phyloP scores from a whole-genome alignment of 1,284 basidiomycete genomes.

The Laetiporus sulphureus region DNA sequence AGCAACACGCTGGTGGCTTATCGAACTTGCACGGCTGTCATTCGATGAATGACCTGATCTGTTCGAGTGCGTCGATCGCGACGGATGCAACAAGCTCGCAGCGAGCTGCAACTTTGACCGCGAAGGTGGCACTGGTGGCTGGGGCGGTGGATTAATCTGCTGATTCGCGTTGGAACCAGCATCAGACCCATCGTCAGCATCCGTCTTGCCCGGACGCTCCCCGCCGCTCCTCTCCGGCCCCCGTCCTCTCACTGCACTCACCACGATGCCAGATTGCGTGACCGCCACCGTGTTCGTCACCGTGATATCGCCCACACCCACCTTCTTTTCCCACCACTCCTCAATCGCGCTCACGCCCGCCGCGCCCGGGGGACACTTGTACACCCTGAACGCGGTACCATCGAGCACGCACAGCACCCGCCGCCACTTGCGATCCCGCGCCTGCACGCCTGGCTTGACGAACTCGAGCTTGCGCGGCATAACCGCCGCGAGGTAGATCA shows the following conservation, averaged over 20 bases:
- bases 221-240: conserved; percentile 7
- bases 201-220: conserved; percentile 17
- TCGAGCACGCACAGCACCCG: conserved; percentile 87
- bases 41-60: conserved; percentile 3
- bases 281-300: conserved; percentile 16
- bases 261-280: conserved; percentile 15
- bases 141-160: background rate
- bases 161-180: background rate
- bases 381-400: conserved; percentile 85
- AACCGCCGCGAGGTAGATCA: conserved; percentile 77
- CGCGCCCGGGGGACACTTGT: conserved; percentile 53
- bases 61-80: conserved; percentile 12
- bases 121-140: conserved; percentile 9
- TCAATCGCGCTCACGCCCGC: conserved; percentile 47
- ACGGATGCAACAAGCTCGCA: conserved; percentile 21
- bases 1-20: background rate
- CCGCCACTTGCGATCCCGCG: conserved; percentile 89
- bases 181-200: conserved; percentile 10
- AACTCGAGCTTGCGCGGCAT: conserved; percentile 97
- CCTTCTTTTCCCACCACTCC: conserved; percentile 70
- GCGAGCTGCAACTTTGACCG: conserved; percentile 20
- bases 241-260: conserved; percentile 18
- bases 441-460: conserved; percentile 74
- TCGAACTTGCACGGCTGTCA: background rate
- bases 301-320: conserved; percentile 59